Percentiles rank a stretch among this genome's conserved stretches.
Conservation (phyloP, 2,329 filamentous ascomycete genomes). For the Calcarisporium arbuscula region DNA sequence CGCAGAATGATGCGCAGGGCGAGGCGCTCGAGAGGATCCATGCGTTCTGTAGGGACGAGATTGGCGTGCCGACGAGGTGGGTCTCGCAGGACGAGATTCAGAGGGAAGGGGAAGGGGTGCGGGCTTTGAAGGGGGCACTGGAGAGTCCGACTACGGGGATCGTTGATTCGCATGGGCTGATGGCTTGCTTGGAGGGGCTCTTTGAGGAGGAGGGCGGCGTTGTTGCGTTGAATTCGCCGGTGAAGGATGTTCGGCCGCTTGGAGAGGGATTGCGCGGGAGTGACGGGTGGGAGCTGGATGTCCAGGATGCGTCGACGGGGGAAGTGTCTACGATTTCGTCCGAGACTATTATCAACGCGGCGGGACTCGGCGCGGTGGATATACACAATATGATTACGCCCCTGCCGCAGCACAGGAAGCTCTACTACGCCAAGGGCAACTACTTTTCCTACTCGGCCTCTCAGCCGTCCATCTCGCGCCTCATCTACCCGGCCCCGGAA, state of each 20-base stretch:
- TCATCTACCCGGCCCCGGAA: conserved; percentile 83
- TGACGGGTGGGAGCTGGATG: conserved; percentile 63
- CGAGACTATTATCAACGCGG: conserved; percentile 76
- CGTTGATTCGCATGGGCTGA: conserved; percentile 77
- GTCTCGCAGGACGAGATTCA: conserved; percentile 56
- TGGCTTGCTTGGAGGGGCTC: conserved; percentile 70
- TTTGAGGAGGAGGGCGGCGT: conserved; percentile 75
- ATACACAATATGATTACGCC: conserved; percentile 80
- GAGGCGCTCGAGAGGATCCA: conserved; percentile 51
- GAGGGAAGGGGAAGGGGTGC: conserved; percentile 66
- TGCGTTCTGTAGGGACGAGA: conserved; percentile 30
- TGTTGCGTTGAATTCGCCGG: conserved; percentile 61
- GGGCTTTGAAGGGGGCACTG: conserved; percentile 66
- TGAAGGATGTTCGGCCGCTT: conserved; percentile 52
- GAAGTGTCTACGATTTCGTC: conserved; percentile 57
- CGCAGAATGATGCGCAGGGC: conserved; percentile 68
- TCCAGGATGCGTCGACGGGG: conserved; percentile 38
- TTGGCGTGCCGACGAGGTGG: conserved; percentile 66
- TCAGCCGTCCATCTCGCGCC: conserved; percentile 56
- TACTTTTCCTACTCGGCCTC: conserved; percentile 81
- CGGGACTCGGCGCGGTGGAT: conserved; percentile 69
- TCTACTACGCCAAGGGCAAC: conserved; percentile 88
- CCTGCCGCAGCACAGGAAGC: conserved; percentile 42
- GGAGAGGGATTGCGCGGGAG: conserved; percentile 34
- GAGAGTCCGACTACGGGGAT: conserved; percentile 85